A percentile compares a stretch with the other conserved stretches of the same genome.
phyloP scores from a whole-genome alignment of 2,329 filamentous ascomycete genomes.

The Alternaria alternata region DNA sequence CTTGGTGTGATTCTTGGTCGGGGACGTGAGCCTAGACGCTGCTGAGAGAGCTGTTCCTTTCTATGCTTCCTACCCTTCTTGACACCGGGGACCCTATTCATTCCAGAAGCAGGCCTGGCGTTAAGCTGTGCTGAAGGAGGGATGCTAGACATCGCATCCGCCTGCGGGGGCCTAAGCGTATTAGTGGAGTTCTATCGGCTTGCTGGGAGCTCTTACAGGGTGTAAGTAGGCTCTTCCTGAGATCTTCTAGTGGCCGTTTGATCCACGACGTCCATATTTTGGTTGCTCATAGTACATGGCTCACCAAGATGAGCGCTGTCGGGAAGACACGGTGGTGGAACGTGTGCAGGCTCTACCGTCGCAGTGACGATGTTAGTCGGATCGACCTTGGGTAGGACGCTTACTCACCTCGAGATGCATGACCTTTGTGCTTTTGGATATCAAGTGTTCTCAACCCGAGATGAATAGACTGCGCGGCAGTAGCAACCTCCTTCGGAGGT shows the following conservation, averaged over 20 bases:
- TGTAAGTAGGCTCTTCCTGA: not conserved
- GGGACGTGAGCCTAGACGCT: constrained; percentile 7
- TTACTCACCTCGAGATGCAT: not conserved
- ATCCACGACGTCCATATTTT: not conserved
- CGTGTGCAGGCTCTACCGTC: not conserved
- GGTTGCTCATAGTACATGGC: not conserved
- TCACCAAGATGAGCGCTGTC: not conserved
- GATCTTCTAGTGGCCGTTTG: not conserved
- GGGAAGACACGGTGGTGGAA: not conserved
- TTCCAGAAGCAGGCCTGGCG: not conserved
- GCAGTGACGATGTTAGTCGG: not conserved
- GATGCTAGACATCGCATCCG: not conserved
- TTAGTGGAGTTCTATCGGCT: not conserved
- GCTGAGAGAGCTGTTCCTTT: constrained; percentile 3
- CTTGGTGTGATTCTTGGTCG: not conserved
- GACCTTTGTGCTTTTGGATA: not conserved
- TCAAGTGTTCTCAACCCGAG: not conserved
- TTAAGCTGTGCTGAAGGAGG: constrained; percentile 2
- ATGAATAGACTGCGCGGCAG: not conserved
- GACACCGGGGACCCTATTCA: not conserved
- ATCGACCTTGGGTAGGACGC: not conserved
- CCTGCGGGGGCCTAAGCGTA: not conserved
- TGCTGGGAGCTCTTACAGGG: not conserved
- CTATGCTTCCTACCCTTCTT: constrained; percentile 9
- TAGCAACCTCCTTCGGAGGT: not conserved